phyloP scores from a whole-genome alignment of 2,329 filamentous ascomycete genomes.

The Alternaria brassicicola region DNA sequence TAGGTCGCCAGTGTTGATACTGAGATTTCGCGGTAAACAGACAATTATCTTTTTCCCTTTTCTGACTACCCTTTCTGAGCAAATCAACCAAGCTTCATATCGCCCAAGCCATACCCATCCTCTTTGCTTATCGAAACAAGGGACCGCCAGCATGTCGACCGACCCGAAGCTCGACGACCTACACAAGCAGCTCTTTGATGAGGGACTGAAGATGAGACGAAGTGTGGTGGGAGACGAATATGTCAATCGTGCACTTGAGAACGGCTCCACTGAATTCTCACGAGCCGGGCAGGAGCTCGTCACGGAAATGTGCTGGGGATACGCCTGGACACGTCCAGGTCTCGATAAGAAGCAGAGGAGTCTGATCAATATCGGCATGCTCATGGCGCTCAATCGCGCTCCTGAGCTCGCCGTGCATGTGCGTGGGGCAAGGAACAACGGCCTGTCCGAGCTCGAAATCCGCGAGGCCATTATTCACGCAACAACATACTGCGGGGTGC shows the following conservation, averaged over 20 bases:
- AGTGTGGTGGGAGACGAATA: slow-evolving; percentile 67
- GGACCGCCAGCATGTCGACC: slow-evolving; percentile 46
- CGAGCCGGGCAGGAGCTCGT: slow-evolving; percentile 66
- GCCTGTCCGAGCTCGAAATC: slow-evolving; percentile 66
- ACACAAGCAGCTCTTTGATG: slow-evolving; percentile 64
- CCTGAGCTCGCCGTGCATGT: slow-evolving; percentile 67
- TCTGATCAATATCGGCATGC: slow-evolving; percentile 69
- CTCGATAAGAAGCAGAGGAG: slow-evolving; percentile 66
- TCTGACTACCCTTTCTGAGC: too few relatives aligned
- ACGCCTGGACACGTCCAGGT: slow-evolving; percentile 67
- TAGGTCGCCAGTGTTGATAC: neutral
- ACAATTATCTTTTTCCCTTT: too few relatives aligned
- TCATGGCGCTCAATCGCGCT: slow-evolving; percentile 65
- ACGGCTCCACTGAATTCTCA: slow-evolving; percentile 64
- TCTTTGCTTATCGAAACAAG: neutral
- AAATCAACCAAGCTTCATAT: neutral
- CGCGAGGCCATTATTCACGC: slow-evolving; percentile 63
- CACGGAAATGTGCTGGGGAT: slow-evolving; percentile 69
- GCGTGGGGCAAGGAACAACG: slow-evolving; percentile 68
- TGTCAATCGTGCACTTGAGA: slow-evolving; percentile 63
- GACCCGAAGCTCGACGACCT: slow-evolving; percentile 50
- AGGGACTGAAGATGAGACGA: slow-evolving; percentile 65
- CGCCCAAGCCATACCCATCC: neutral
- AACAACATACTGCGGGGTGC: slow-evolving; percentile 60
- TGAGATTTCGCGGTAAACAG: neutral